A percentile compares a stretch with the other conserved stretches of the same genome.
phyloP scores from a whole-genome alignment of 2,329 filamentous ascomycete species.

The Herpotrichia juniperi region DNA sequence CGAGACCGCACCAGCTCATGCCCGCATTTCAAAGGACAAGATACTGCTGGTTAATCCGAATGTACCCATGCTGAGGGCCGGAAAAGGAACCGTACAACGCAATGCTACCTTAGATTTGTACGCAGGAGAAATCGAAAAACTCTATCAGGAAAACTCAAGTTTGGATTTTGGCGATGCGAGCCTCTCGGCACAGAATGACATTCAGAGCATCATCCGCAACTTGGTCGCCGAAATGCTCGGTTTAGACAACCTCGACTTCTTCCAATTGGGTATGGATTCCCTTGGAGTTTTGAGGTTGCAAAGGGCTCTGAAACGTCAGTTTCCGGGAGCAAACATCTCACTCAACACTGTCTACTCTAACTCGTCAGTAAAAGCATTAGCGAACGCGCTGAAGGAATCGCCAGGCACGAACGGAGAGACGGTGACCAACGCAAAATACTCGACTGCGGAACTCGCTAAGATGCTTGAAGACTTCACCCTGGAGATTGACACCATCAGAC shows the following conservation, averaged over 20 bases:
- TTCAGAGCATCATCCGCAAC: not conserved
- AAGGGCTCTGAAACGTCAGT: conserved; percentile 3
- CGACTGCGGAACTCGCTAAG: no score
- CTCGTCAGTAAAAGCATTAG: not conserved
- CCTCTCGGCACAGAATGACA: not conserved
- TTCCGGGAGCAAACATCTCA: not conserved
- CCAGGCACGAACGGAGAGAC: not conserved
- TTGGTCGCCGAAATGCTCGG: not conserved
- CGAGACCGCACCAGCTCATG: not conserved
- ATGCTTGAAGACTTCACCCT: not conserved
- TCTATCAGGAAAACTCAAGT: not conserved
- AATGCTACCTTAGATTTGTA: not conserved
- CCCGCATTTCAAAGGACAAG: not conserved
- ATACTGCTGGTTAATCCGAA: not conserved
- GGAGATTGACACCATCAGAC: not conserved
- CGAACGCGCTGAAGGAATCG: not conserved
- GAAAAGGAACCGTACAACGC: not conserved
- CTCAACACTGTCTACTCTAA: not conserved
- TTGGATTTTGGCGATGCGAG: not conserved
- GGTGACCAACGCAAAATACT: not conserved
- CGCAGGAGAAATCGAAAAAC: not conserved
- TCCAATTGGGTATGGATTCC: conserved; percentile 10
- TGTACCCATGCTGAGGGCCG: not conserved
- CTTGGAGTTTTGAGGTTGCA: conserved; percentile 6
- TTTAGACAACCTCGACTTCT: conserved; percentile 8